These are phyloP conservation scores for Leishmania guyanensis DNA, from an alignment of 208 protist genomes.

Conservation along the genomic window DNA sequence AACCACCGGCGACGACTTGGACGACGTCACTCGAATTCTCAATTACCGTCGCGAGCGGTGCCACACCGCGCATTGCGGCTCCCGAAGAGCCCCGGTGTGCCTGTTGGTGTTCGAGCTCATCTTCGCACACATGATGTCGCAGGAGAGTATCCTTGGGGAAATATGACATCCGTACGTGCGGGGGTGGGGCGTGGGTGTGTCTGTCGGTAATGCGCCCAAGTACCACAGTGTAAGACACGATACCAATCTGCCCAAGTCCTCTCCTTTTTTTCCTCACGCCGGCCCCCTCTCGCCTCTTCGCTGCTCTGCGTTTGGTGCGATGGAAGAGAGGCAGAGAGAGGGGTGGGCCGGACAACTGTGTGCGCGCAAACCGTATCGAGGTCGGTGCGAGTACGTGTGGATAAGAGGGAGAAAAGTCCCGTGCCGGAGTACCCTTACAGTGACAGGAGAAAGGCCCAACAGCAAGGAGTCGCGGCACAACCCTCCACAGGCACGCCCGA, in stretches of 20 bases:
- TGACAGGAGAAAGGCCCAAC: neutral
- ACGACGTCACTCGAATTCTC: neutral
- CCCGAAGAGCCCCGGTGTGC: neutral
- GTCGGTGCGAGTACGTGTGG: neutral
- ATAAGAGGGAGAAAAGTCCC: neutral
- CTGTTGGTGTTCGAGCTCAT: slow-evolving; percentile 1
- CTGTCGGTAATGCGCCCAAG: neutral
- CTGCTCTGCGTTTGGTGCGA: neutral
- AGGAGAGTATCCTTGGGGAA: slow-evolving; percentile 15
- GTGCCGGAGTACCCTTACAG: neutral
- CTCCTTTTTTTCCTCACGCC: neutral
- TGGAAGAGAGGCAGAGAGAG: neutral
- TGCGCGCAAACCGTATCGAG: neutral
- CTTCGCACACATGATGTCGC: slow-evolving; percentile 21
- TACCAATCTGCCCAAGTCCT: neutral
- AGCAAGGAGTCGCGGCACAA: neutral
- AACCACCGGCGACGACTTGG: neutral
- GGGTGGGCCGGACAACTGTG: neutral
- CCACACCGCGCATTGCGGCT: neutral
- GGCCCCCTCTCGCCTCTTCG: neutral
- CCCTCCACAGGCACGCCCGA: neutral
- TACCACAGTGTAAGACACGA: neutral
- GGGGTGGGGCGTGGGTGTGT: neutral
- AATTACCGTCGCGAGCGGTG: neutral
- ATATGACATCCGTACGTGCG: neutral